These are phyloP conservation scores for Exophiala sp. DNA, from an alignment of 2,329 filamentous ascomycete genomes.

Conservation along the genomic window DNA sequence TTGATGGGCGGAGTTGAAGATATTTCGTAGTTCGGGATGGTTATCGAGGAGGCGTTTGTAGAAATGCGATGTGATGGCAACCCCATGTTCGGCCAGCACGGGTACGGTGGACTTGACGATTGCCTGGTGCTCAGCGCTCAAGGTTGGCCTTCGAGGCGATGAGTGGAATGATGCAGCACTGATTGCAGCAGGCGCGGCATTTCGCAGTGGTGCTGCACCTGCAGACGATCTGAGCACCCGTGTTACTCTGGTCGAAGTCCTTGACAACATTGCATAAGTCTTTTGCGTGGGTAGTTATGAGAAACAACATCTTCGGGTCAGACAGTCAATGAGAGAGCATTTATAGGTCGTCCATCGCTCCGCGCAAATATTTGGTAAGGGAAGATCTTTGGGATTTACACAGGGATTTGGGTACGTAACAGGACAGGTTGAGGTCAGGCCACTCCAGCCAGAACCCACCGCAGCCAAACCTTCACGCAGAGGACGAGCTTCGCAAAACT, in stretches of 20 bases:
- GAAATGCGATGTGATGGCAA: conserved; percentile 63
- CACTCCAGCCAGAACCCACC: not conserved
- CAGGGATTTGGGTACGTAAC: not conserved
- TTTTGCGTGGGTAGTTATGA: not conserved
- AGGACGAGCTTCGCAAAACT: not conserved
- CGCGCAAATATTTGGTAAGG: not conserved
- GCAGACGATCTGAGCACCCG: not conserved
- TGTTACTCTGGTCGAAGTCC: not conserved
- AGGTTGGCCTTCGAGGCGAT: not conserved
- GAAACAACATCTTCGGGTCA: not conserved
- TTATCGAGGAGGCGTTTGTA: conserved; percentile 62
- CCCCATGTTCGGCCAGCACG: conserved; percentile 60
- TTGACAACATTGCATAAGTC: not conserved
- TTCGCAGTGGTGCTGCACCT: not conserved
- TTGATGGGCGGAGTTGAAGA: conserved; percentile 69
- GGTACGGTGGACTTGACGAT: conserved; percentile 67
- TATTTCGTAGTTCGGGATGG: conserved; percentile 60
- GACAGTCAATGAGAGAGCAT: not conserved
- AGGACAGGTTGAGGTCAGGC: not conserved
- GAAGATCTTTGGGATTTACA: not conserved
- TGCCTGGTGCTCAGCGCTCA: conserved; percentile 48
- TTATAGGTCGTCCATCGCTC: not conserved
- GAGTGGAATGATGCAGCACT: not conserved
- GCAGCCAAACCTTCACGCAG: not conserved
- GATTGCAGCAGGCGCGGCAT: not conserved